A percentile compares a stretch with the other conserved stretches of the same genome.
phyloP scores from a whole-genome alignment of 768 basidiomycete species.

The Macrolepiota albuminosa region DNA sequence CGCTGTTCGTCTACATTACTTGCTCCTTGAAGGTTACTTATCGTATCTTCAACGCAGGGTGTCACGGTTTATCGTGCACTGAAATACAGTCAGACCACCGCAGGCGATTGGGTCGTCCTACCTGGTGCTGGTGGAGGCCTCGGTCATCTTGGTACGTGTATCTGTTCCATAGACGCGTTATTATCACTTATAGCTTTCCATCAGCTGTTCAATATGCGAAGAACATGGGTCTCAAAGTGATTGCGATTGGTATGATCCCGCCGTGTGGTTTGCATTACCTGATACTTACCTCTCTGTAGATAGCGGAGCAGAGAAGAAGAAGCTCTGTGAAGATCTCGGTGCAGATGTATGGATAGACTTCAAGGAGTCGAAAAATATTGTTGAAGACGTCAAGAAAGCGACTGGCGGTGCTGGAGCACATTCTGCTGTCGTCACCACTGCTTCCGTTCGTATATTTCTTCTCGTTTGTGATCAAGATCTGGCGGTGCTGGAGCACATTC shows the following conservation, averaged over 20 bases:
- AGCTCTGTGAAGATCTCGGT: constrained; percentile 14
- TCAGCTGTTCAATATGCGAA: constrained; percentile 75
- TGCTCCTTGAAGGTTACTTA: constrained; percentile 9
- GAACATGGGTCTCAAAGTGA: constrained; percentile 71
- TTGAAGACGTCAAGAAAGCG: constrained; percentile 55
- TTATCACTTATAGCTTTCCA: neutral
- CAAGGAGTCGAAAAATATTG: constrained; percentile 58
- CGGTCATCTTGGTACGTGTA: constrained; percentile 62
- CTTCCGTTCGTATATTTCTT: constrained; percentile 28
- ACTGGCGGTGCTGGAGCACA: constrained; percentile 73
- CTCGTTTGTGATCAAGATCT: constrained; percentile 20
- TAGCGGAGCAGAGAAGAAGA: neutral
- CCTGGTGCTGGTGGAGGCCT: constrained; percentile 81
- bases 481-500: constrained; percentile 72
- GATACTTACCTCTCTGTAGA: neutral
- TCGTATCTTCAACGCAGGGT: constrained; percentile 37
- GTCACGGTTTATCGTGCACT: constrained; percentile 85
- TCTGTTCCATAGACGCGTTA: neutral
- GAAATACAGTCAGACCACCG: constrained; percentile 59
- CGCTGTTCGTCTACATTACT: constrained; percentile 40
- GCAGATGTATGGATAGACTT: constrained; percentile 82
- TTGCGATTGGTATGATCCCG: constrained; percentile 55
- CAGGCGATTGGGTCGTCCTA: constrained; percentile 74
- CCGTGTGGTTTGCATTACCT: neutral
- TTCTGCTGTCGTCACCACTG: constrained; percentile 58